Evolutionary conservation across 73 alveolate species (phyloP).

Genomic region (Durusdinium trenchii): DNA sequence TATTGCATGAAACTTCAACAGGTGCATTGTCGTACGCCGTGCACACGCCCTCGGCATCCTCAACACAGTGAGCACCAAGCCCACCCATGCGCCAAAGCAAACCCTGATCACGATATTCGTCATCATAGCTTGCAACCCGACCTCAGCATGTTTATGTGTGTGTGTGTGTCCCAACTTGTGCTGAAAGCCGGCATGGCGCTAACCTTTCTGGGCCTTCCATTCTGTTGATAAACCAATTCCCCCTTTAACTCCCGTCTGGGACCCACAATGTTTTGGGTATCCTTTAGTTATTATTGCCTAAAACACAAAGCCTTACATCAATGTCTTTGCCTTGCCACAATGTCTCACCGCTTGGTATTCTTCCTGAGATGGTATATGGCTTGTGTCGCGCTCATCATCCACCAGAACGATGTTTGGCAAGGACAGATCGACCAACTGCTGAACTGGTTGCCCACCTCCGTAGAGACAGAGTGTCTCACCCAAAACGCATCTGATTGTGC

Average conservation of each 20-base stretch:
- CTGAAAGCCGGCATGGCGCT: no score
- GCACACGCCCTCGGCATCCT: constrained; percentile 16
- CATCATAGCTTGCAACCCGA: constrained; percentile 90
- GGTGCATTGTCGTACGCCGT: neutral
- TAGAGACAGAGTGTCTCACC: neutral
- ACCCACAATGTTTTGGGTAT: no score
- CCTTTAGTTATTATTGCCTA: neutral
- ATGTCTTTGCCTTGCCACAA: constrained; percentile 7
- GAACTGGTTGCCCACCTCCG: neutral
- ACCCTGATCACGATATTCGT: constrained; percentile 95
- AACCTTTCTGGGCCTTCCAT: no score
- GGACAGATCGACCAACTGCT: constrained; percentile 45
- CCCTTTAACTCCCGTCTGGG: no score
- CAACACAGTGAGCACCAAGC: constrained; percentile 43
- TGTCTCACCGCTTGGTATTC: constrained; percentile 66
- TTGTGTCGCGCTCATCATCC: constrained; percentile 65
- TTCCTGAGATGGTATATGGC: neutral
- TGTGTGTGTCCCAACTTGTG: no score
- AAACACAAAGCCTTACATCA: neutral
- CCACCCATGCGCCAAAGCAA: constrained; percentile 94
- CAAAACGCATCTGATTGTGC: neutral
- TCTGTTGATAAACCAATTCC: no score
- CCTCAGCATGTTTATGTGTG: no score
- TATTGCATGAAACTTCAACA: neutral
- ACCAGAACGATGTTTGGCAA: constrained; percentile 63